phyloP scores from a whole-genome alignment of 2,329 filamentous ascomycete species.

The Arthrobotrys megalospora region DNA sequence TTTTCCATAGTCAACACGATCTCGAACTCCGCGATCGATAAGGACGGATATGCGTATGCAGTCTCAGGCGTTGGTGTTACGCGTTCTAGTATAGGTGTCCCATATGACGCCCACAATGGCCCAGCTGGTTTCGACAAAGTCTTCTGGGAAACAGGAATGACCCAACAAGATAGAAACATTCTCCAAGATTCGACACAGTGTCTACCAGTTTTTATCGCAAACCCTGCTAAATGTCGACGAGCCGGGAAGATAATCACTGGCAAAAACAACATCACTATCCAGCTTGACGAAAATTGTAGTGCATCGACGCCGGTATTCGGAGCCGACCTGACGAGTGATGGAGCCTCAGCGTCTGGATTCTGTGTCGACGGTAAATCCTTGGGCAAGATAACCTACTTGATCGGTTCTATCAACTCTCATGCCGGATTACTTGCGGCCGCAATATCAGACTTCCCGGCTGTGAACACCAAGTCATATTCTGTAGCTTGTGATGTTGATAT shows the following conservation, averaged over 20 bases:
- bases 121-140: constrained; percentile 51
- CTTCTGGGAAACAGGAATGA: constrained; percentile 43
- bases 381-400: constrained; percentile 47
- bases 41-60: constrained; percentile 46
- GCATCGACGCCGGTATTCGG: constrained; percentile 58
- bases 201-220: constrained; percentile 47
- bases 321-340: constrained; percentile 39
- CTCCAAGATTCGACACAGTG: constrained; percentile 54
- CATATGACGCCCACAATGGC: constrained; percentile 48
- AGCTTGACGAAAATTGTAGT: constrained; percentile 46
- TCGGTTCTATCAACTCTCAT: constrained; percentile 53
- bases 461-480: constrained; percentile 47
- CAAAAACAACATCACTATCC: constrained; percentile 47
- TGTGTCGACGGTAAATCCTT: constrained; percentile 28
- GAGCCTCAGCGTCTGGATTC: constrained; percentile 49
- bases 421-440: constrained; percentile 42
- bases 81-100: constrained; percentile 55
- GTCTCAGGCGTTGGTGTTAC: constrained; percentile 47
- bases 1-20: constrained; percentile 45
- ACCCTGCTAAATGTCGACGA: constrained; percentile 50
- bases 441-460: constrained; percentile 39
- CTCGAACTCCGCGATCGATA: constrained; percentile 43
- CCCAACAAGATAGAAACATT: constrained; percentile 35
- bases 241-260: constrained; percentile 37
- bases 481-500: constrained; percentile 57